Base-by-base conservation (phyloP, 371 early-diverging fungal genomes). In the Gilbertella persicaria region DNA sequence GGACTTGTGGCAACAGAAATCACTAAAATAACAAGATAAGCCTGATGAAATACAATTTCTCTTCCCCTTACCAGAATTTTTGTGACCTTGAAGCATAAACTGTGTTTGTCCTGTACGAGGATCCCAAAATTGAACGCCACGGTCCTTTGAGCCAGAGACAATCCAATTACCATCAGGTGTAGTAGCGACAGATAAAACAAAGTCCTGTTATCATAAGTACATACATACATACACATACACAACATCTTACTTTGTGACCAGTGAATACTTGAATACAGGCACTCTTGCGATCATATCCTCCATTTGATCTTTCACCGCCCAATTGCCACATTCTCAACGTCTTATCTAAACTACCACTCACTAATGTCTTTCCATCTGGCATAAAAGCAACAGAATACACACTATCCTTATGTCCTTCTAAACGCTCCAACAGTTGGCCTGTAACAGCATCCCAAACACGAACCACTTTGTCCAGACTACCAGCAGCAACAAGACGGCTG, bases 311-410 rank as follows among this genome's bases (percentile, higher is more conserved):
- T 16, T 68, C 71, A 13, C 60, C 51, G 23, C 75, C 71, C 49
- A 95, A 60, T 57, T 98, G 94, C 99, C 98, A 99, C 35, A 98
- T 75, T 43, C 89, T 90, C 50, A 97, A 72, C n/a, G 97, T 93
- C 67, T 93, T 93, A 73, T 99, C 99, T 60, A 96, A 80, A 59
- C 93, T 90, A 20, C 99, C 99, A 42, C 95, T 94, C 17, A 97
- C 89, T 16, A 99, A 79, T 5, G 89, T 78, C 61, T 79, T 84
- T 42, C 98, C 98, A 72, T 98, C 96, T 2, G 96, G 91, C 45
- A 94, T 88, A 60, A 99, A 97, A 1, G 97, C 95, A 40, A 99
- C 95, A 5, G 93, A 90, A 60, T 96, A 96, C 5, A 99, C 98
- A 48, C 94, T 92, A 67, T 97, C 95, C 60, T 89, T 92, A 79